Conservation (phyloP, 164 flowering plant genomes). For the Chloranthus sessilifolius region DNA sequence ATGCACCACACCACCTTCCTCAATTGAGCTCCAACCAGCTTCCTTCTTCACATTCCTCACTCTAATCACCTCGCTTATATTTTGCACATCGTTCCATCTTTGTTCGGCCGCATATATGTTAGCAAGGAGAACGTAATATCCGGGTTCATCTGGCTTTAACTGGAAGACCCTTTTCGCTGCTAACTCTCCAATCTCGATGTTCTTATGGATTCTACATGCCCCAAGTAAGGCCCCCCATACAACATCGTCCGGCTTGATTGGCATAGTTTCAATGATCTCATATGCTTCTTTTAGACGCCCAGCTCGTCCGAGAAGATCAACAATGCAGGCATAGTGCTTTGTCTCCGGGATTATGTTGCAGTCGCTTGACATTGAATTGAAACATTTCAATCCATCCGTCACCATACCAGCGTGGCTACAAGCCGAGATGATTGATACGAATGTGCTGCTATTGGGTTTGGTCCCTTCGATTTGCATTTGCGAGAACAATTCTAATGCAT, state of each 20-base stretch:
- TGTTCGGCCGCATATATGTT: slow-evolving; percentile 13
- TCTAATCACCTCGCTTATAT: slow-evolving; percentile 9
- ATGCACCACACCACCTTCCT: slow-evolving; percentile 5
- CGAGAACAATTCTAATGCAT: slow-evolving; percentile 6
- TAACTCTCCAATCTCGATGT: slow-evolving; percentile 3
- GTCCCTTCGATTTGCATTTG: slow-evolving; percentile 3
- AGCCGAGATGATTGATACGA: slow-evolving; percentile 9
- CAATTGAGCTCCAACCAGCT: slow-evolving; percentile 8
- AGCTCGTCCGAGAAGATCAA: slow-evolving; percentile 10
- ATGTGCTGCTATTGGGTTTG: slow-evolving; percentile 12
- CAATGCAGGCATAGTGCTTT: slow-evolving; percentile 13
- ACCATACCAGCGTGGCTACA: slow-evolving; percentile 14
- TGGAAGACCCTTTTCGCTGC: background rate
- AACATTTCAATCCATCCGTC: slow-evolving; percentile 7
- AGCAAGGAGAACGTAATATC: slow-evolving; percentile 8
- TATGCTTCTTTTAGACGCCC: slow-evolving; percentile 12
- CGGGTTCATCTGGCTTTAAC: slow-evolving; percentile 8
- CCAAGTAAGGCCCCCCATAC: slow-evolving; percentile 15
- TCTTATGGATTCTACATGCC: slow-evolving; percentile 8
- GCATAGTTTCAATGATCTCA: slow-evolving; percentile 6
- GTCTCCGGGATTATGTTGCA: slow-evolving; percentile 4
- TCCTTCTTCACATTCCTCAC: slow-evolving; percentile 11
- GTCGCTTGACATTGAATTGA: slow-evolving; percentile 1
- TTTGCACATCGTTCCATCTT: slow-evolving; percentile 8
- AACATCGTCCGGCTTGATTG: slow-evolving; percentile 10